Conservation (phyloP, 176 grass and related monocot genomes). For the Eremochloa ophiuroides region DNA sequence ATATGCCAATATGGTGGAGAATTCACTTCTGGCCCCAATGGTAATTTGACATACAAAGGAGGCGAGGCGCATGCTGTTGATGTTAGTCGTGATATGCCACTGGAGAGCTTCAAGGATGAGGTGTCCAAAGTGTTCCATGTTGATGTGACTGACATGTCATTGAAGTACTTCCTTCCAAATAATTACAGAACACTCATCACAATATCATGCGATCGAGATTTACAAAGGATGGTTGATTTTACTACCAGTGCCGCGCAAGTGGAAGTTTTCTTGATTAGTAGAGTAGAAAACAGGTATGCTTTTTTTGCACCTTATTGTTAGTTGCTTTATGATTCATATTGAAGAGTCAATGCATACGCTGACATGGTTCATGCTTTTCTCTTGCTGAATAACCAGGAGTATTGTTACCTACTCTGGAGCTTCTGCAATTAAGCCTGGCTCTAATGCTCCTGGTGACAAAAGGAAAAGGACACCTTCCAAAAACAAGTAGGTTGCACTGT, state of each 20-base stretch:
- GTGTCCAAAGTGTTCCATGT: conserved; percentile 72
- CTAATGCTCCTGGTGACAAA: conserved; percentile 40
- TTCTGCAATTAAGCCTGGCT: conserved; percentile 48
- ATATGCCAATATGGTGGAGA: too few species aligned
- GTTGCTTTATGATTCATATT: neutral
- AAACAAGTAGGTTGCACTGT: conserved; percentile 33
- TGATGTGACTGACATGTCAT: conserved; percentile 58
- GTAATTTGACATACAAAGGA: conserved; percentile 75
- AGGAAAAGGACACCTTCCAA: conserved; percentile 49
- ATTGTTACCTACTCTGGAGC: conserved; percentile 51
- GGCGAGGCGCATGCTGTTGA: conserved; percentile 91
- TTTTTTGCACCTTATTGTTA: conserved; percentile 7
- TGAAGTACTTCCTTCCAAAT: conserved; percentile 94
- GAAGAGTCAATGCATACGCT: neutral
- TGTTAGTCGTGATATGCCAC: conserved; percentile 49
- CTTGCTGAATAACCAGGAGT: conserved; percentile 50
- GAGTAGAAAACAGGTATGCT: conserved; percentile 66
- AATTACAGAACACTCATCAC: conserved; percentile 79
- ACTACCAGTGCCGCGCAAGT: conserved; percentile 54
- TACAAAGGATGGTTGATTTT: conserved; percentile 96
- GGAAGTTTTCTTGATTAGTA: conserved; percentile 81
- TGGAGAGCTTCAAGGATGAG: conserved; percentile 76
- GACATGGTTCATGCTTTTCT: neutral
- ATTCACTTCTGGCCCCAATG: conserved; percentile 57
- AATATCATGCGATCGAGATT: conserved; percentile 82